Conservation (phyloP, 768 basidiomycete species). For the Tephrocybe sp. region DNA sequence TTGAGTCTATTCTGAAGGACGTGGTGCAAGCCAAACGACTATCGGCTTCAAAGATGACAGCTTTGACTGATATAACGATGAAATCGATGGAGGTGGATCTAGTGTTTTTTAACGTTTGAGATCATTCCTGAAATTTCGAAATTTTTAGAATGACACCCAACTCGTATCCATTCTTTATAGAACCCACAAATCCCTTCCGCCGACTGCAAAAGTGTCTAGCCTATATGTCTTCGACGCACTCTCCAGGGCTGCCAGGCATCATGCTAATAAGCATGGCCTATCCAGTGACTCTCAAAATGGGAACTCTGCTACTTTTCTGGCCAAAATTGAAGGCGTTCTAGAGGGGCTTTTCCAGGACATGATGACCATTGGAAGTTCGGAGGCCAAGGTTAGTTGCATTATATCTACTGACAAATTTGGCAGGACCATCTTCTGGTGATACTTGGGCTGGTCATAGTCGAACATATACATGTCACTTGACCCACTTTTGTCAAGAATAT, state of each 20-base stretch:
- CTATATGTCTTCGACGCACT: slow-evolving; percentile 94
- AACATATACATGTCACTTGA: neutral
- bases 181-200: slow-evolving; percentile 76
- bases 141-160: slow-evolving; percentile 71
- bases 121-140: neutral
- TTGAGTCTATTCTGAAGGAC: slow-evolving; percentile 78
- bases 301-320: slow-evolving; percentile 79
- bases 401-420: neutral
- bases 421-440: neutral
- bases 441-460: neutral
- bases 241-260: slow-evolving; percentile 73
- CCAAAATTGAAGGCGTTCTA: slow-evolving; percentile 87
- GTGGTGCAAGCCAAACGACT: slow-evolving; percentile 80
- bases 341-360: slow-evolving; percentile 90
- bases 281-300: slow-evolving; percentile 56
- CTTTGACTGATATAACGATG: slow-evolving; percentile 72
- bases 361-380: slow-evolving; percentile 57
- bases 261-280: slow-evolving; percentile 62
- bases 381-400: slow-evolving; percentile 78
- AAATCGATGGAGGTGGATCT: slow-evolving; percentile 70
- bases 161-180: slow-evolving; percentile 87
- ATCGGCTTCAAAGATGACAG: slow-evolving; percentile 82
- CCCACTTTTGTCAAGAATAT: neutral
- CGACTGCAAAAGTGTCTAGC: slow-evolving; percentile 74
- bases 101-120: neutral